A percentile compares a stretch with the other conserved stretches of the same genome.
These are phyloP conservation scores for Fusarium ramigenum DNA, from an alignment of 2,329 filamentous ascomycete genomes.

Conservation along the genomic window DNA sequence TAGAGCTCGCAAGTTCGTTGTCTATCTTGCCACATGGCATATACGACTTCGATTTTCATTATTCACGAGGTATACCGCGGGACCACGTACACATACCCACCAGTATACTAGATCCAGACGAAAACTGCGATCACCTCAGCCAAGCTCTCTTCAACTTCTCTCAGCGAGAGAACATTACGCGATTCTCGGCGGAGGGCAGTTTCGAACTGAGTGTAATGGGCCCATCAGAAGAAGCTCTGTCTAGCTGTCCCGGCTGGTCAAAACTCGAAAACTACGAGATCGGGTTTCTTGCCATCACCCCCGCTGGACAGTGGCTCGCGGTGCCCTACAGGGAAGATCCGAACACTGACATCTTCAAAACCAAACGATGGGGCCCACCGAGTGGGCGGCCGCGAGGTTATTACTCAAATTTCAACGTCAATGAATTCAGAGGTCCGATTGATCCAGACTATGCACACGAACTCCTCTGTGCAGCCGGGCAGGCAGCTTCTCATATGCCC, in stretches of 20 bases:
- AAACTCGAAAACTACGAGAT: constrained; percentile 6
- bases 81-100: not conserved
- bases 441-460: not conserved
- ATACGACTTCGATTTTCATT: constrained; percentile 1
- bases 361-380: not conserved
- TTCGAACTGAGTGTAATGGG: constrained; percentile 3
- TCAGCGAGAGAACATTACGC: not conserved
- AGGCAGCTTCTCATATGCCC: constrained; percentile 1
- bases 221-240: not conserved
- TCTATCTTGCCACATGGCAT: not conserved
- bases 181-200: not conserved
- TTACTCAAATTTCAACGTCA: not conserved
- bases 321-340: not conserved
- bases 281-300: not conserved
- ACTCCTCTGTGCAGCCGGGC: not conserved
- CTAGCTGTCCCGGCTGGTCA: not conserved
- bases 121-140: not conserved
- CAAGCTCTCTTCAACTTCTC: constrained; percentile 14
- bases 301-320: constrained; percentile 8
- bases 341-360: not conserved
- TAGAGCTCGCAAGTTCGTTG: not conserved
- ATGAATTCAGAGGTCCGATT: constrained; percentile 14
- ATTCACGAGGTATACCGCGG: not conserved
- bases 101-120: not conserved
- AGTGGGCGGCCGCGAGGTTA: not conserved